Base-by-base conservation (phyloP, 176 grass and related monocot genomes). In the Oryza coarctata region DNA sequence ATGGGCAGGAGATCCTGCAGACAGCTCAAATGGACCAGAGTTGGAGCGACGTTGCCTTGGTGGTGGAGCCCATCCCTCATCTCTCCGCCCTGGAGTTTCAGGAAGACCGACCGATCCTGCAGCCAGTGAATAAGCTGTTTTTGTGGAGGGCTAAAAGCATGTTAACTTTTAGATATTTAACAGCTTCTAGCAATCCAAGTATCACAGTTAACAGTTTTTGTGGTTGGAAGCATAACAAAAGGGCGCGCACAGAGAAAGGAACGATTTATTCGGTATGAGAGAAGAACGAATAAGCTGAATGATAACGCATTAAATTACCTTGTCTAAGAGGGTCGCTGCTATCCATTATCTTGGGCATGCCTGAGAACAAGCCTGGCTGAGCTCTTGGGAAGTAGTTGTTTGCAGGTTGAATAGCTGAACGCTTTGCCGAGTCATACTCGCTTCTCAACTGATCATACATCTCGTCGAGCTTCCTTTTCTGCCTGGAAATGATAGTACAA, bases 401-500 rank as follows among this genome's bases (percentile, higher is more conserved):
- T 7, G 78, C 75, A 58, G 91, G 94, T 85, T 97, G 89, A 83
- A 94, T 85, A 41, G 92, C 85, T 50, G 86, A 94, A 63, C 89
- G 86, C 78, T 94, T 92, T 39, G 65, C 45, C 0, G 87, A 97
- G 58, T 97, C 92, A 35, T 92, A 94, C 60, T 94, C 92, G 23
- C 47, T 84, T 83, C 94, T 94, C 65, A 97, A 65, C 70, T 92
- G 87, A 89, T 97, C 92, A 77, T 97, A 92, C 94, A 92, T 94
- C 85, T 94, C 87, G 29, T 97, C 94, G 72, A 97, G 90, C 60
- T 94, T 94, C 50, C 94, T 97, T 77, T 97, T 97, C 80, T 97
- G 92, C 80, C 94, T 94, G 86, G 26, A 83, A 52, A 82, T 52
- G 61, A 22, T 44, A 73, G 31, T 76, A 72, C 68, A 70, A 3